Percentiles rank a stretch among this genome's conserved stretches.
These are phyloP conservation scores for Silene coronaria DNA, from an alignment of 179 eudicot species.

Conservation along the genomic window DNA sequence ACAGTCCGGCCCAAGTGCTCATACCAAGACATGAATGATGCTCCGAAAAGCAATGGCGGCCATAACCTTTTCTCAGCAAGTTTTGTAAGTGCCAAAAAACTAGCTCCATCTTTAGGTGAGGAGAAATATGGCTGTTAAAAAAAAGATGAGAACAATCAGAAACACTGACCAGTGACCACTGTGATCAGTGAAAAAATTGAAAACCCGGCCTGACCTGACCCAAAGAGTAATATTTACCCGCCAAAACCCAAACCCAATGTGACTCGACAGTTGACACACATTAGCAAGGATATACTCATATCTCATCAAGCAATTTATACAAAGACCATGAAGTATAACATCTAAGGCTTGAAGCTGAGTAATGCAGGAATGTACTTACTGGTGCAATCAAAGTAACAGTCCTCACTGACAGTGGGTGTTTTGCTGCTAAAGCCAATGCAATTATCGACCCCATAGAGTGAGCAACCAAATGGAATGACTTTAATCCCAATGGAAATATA, in stretches of 20 bases:
- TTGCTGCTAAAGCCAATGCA: constrained; percentile 66
- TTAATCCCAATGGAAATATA: constrained; percentile 28
- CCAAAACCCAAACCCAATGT: too few species aligned
- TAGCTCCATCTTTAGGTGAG: constrained; percentile 33
- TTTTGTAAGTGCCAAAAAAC: constrained; percentile 35
- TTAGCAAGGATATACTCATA: too few species aligned
- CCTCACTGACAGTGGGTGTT: constrained; percentile 42
- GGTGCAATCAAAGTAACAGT: constrained; percentile 67
- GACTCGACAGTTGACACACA: neutral
- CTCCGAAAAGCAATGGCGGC: constrained; percentile 63
- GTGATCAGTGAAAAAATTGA: neutral
- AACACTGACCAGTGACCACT: neutral
- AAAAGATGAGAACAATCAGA: neutral
- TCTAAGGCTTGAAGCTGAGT: neutral
- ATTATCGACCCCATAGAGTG: constrained; percentile 79
- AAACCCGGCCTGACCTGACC: too few species aligned
- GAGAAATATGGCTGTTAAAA: constrained; percentile 52
- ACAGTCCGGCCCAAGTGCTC: constrained; percentile 72
- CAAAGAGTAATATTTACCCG: too few species aligned
- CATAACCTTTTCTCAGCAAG: constrained; percentile 55
- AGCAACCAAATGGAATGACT: constrained; percentile 68
- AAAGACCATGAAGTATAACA: too few species aligned
- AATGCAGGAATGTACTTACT: constrained; percentile 29
- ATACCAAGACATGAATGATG: constrained; percentile 78
- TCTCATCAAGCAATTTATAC: too few species aligned